A percentile compares a stretch with the other conserved stretches of the same genome.
These are phyloP conservation scores for Aegilops sharonensis DNA, from an alignment of 176 grass and related monocot genomes.

Conservation along the genomic window DNA sequence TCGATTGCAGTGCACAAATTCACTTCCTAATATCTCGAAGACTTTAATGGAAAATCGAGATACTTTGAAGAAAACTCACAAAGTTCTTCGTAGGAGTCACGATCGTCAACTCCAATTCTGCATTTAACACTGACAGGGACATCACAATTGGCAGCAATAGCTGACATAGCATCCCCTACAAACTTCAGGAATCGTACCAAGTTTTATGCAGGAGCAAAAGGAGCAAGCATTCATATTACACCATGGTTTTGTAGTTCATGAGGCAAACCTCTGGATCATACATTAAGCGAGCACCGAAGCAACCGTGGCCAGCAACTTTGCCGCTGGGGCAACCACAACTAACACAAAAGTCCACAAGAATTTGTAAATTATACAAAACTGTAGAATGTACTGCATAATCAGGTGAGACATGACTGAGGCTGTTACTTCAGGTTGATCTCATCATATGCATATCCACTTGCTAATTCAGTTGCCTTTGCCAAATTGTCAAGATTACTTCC, in stretches of 20 bases:
- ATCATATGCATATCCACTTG: constrained; percentile 84
- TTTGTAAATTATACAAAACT: constrained; percentile 14
- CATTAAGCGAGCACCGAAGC: constrained; percentile 94
- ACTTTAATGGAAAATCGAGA: neutral
- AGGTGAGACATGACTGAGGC: neutral
- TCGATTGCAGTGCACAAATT: neutral
- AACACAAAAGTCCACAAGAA: constrained; percentile 34
- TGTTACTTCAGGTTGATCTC: constrained; percentile 93
- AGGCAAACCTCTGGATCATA: constrained; percentile 84
- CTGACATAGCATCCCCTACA: constrained; percentile 94
- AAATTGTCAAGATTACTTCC: constrained; percentile 92
- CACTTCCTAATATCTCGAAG: neutral
- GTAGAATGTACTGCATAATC: neutral
- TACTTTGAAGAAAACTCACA: constrained; percentile 59
- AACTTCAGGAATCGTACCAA: constrained; percentile 57
- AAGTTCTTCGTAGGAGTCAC: constrained; percentile 84
- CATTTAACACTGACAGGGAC: constrained; percentile 94
- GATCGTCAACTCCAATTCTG: constrained; percentile 91
- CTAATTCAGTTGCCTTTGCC: constrained; percentile 81
- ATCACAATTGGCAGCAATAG: constrained; percentile 77
- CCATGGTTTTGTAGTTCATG: constrained; percentile 6
- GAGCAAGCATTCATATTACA: neutral
- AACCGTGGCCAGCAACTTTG: constrained; percentile 92
- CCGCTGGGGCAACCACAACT: constrained; percentile 94
- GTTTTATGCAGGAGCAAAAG: constrained; percentile 24